Evolutionary conservation across 805 yeast genomes (phyloP), one percentile per base, ranked within the genome.

Genomic region (Candida arabinofermentans): DNA sequence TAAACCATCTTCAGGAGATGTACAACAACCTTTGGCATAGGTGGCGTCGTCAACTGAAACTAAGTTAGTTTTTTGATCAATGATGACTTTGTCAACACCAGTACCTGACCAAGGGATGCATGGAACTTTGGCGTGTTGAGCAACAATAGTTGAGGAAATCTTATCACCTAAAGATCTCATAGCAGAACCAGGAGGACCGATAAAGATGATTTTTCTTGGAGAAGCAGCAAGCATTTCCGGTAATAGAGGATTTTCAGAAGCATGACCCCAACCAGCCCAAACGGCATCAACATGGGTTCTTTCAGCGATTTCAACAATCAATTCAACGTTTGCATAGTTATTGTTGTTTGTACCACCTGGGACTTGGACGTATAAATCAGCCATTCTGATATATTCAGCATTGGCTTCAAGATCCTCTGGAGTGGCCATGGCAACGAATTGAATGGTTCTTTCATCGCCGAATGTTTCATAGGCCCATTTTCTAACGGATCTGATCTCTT

Each of bases 261-360:
- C 99, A 64, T 95, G 99, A 58, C 99, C 99, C 99, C 99, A 93
- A 58, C 99, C 99, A 27, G 99, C 99, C 99, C 99, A 93, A 44
- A 93, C 99, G 21, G 99, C 99, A 64, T 93, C 96, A 42, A 86
- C 97, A 51, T 87, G 79, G 34, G 95, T 84, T 71, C 97, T 84
- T 70, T 93, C 99, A 27, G 99, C 99, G 37, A 93, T 72, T 58
- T 93, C 99, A 36, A 93, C 97, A 64, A 93, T 93, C 48, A 93
- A 74, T 53, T 93, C 99, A 48, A 93, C 99, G 61, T 93, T 93
- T 55, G 99, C 99, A 63, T 90, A 90, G 68, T 93, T 93, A 67
- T 93, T 95, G 72, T 93, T 93, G 70, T 95, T 95, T 42, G 99
- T 93, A 42, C 99, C 99, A 60, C 99, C 99, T 43, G 99, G 98